Conservation (phyloP, 768 basidiomycete genomes). For the Russula emetica region DNA sequence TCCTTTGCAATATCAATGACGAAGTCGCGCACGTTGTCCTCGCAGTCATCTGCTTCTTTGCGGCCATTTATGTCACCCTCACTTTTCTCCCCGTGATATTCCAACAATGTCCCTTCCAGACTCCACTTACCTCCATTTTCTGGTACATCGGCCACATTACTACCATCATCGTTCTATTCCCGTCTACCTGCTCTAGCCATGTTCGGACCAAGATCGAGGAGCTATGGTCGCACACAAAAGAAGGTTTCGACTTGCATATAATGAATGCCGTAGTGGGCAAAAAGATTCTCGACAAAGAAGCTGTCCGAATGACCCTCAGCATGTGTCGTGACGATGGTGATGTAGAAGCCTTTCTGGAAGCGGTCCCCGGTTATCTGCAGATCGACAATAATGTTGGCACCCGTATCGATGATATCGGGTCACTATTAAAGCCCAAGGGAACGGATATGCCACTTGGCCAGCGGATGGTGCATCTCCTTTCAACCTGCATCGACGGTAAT, state of each 20-base stretch:
- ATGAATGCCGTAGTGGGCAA: background rate
- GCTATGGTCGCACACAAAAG: background rate
- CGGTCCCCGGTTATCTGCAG: slow-evolving; percentile 2
- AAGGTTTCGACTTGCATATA: background rate
- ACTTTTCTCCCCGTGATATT: background rate
- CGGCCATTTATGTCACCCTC: background rate
- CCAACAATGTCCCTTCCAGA: slow-evolving; percentile 5
- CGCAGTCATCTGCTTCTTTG: background rate
- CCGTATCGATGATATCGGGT: slow-evolving; percentile 4
- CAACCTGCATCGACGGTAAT: slow-evolving; percentile 7
- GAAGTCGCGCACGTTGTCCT: slow-evolving; percentile 1
- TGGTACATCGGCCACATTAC: background rate
- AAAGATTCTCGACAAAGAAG: background rate
- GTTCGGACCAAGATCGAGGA: background rate
- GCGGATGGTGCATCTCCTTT: slow-evolving; percentile 8
- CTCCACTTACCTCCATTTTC: slow-evolving; percentile 2
- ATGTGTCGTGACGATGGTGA: background rate
- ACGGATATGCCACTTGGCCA: background rate
- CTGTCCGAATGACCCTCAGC: background rate
- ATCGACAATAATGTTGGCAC: background rate
- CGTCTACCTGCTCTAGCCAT: background rate
- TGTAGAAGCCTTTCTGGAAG: background rate
- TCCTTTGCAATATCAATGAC: slow-evolving; percentile 1
- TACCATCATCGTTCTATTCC: background rate
- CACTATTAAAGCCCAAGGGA: background rate